phyloP scores from a whole-genome alignment of 2,329 filamentous ascomycete genomes.

The Trichophyton rubrum region DNA sequence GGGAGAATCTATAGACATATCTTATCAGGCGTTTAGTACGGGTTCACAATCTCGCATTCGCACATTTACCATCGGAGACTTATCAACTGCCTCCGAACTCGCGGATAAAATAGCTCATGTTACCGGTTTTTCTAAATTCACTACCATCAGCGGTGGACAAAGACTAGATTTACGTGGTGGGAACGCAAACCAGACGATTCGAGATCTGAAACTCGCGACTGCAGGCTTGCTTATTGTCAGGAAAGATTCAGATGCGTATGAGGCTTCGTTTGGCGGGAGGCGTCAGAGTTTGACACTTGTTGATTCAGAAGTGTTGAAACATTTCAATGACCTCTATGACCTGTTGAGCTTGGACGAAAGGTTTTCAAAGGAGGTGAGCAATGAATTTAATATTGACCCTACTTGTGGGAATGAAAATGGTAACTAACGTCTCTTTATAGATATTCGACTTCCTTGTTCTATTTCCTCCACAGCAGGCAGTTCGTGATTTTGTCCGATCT shows the following conservation, averaged over 20 bases:
- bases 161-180: conserved; percentile 48
- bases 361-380: conserved; percentile 51
- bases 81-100: conserved; percentile 59
- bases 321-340: conserved; percentile 73
- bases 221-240: conserved; percentile 53
- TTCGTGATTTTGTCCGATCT: conserved; percentile 48
- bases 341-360: conserved; percentile 63
- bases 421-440: conserved; percentile 22
- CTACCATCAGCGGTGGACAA: conserved; percentile 56
- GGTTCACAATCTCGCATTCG: conserved; percentile 47
- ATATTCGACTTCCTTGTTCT: conserved; percentile 59
- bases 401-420: background rate
- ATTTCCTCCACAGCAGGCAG: conserved; percentile 54
- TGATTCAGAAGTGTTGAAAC: conserved; percentile 65
- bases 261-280: conserved; percentile 21
- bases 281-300: conserved; percentile 47
- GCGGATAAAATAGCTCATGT: conserved; percentile 53
- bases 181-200: conserved; percentile 48
- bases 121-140: conserved; percentile 66
- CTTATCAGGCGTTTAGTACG: conserved; percentile 62
- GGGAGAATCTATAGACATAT: conserved; percentile 54
- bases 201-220: conserved; percentile 50
- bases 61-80: conserved; percentile 52
- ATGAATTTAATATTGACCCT: background rate
- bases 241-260: conserved; percentile 43